These are phyloP conservation scores for Ramularia collo-cygni DNA, from an alignment of 2,329 filamentous ascomycete genomes.

Conservation along the genomic window DNA sequence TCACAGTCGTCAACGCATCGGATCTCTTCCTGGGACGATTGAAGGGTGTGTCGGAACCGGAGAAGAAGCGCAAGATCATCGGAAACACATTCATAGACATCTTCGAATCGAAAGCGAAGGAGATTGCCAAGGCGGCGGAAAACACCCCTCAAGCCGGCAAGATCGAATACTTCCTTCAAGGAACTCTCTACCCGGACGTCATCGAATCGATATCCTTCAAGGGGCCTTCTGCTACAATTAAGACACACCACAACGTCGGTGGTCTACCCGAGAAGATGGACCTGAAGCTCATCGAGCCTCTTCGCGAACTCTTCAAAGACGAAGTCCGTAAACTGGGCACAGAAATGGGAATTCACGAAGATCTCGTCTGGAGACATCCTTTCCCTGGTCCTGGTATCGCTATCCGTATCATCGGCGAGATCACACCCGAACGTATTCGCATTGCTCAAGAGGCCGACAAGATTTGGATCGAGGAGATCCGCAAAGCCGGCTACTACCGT, in stretches of 20 bases:
- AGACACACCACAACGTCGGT: constrained; percentile 68
- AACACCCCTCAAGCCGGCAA: constrained; percentile 62
- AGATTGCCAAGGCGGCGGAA: constrained; percentile 65
- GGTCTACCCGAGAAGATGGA: constrained; percentile 57
- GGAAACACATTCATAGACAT: constrained; percentile 74
- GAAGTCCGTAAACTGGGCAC: constrained; percentile 66
- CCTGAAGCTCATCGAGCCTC: constrained; percentile 69
- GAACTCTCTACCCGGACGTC: constrained; percentile 72
- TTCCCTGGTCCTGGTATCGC: constrained; percentile 72
- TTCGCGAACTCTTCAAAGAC: constrained; percentile 77
- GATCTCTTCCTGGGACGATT: constrained; percentile 72
- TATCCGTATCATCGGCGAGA: constrained; percentile 75
- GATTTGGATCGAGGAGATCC: constrained; percentile 74
- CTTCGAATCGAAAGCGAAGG: constrained; percentile 71
- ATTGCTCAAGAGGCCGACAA: constrained; percentile 71
- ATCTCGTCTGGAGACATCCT: constrained; percentile 72
- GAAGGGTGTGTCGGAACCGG: constrained; percentile 66
- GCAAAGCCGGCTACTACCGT: constrained; percentile 63
- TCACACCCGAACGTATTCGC: constrained; percentile 69
- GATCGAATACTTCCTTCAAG: constrained; percentile 82
- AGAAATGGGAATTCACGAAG: constrained; percentile 61
- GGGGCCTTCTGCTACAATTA: constrained; percentile 64
- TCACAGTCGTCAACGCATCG: constrained; percentile 76
- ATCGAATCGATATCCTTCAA: constrained; percentile 68
- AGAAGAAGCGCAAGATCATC: constrained; percentile 88